A percentile compares a stretch with the other conserved stretches of the same genome.
These are phyloP conservation scores for Heliosperma pusillum DNA, from an alignment of 148 eudicot species.

Conservation along the genomic window DNA sequence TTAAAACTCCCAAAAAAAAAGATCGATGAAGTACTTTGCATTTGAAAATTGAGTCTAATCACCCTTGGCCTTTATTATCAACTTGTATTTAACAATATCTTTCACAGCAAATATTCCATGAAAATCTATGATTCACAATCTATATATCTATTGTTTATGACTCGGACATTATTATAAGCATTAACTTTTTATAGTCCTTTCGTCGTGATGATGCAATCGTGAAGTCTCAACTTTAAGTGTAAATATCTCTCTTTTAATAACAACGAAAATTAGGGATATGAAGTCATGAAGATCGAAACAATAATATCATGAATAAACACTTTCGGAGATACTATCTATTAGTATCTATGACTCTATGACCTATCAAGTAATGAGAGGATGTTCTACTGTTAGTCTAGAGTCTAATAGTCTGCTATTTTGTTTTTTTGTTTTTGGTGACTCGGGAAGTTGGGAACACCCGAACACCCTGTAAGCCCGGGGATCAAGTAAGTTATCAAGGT, in stretches of 20 bases:
- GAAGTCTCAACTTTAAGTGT: not conserved
- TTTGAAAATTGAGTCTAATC: not conserved
- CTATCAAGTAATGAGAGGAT: too few species aligned
- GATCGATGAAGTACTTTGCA: not conserved
- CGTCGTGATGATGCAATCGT: slow-evolving; percentile 3
- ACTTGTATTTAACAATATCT: not conserved
- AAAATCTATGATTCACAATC: not conserved
- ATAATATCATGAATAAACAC: not conserved
- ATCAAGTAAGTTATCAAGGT: too few species aligned
- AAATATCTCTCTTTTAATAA: not conserved
- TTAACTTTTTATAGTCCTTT: not conserved
- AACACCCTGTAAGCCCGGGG: too few species aligned
- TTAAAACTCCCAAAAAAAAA: too few species aligned
- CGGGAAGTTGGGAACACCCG: too few species aligned
- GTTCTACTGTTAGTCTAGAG: not conserved
- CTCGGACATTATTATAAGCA: not conserved
- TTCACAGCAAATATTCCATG: slow-evolving; percentile 2
- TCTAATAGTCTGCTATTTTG: not conserved
- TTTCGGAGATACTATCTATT: not conserved
- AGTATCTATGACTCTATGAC: not conserved
- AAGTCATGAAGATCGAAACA: not conserved
- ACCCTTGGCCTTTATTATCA: not conserved
- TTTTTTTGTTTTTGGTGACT: too few species aligned
- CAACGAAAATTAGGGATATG: not conserved
- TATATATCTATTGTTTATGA: too few species aligned